These are phyloP conservation scores for Epichloe brachyelytri DNA, from an alignment of 2,329 filamentous ascomycete species.

Conservation along the genomic window DNA sequence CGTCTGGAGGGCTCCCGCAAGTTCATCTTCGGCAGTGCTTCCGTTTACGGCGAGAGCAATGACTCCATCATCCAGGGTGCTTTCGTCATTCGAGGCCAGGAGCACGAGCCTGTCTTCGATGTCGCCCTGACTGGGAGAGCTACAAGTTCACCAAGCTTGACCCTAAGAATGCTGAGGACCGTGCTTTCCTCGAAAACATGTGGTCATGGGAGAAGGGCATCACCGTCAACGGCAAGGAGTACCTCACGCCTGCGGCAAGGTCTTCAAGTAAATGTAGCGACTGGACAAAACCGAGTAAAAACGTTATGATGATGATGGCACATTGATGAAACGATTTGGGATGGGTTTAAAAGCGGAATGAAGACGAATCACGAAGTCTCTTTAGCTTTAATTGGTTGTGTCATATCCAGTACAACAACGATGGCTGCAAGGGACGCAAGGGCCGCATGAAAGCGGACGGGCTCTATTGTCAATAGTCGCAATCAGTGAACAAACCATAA, in stretches of 20 bases:
- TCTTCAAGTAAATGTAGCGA: conserved; percentile 73
- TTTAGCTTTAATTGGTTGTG: not conserved
- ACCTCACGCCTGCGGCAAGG: conserved; percentile 86
- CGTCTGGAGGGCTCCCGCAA: conserved; percentile 97
- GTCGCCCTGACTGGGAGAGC: conserved; percentile 94
- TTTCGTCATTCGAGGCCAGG: conserved; percentile 88
- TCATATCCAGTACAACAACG: not conserved
- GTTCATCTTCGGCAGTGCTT: conserved; percentile 85
- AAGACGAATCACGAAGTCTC: conserved; percentile 9
- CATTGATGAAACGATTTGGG: conserved; percentile 15
- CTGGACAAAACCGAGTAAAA: not conserved
- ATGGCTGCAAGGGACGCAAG: not conserved
- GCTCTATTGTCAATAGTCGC: not conserved
- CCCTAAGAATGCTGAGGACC: conserved; percentile 71
- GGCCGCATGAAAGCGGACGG: not conserved
- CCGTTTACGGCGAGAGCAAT: conserved; percentile 82
- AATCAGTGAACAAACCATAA: too few relatives aligned
- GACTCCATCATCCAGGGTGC: conserved; percentile 85
- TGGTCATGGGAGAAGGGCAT: conserved; percentile 90
- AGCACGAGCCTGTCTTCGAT: conserved; percentile 76
- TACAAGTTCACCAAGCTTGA: conserved; percentile 97
- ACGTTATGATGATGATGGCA: conserved; percentile 18
- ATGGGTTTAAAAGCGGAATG: conserved; percentile 11
- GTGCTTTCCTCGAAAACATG: conserved; percentile 69
- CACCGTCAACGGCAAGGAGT: conserved; percentile 72